Evolutionary conservation across 2,329 filamentous ascomycete species (phyloP), one percentile per base, ranked within the genome.

Genomic region (Ophiocordyceps camponoti-floridani): DNA sequence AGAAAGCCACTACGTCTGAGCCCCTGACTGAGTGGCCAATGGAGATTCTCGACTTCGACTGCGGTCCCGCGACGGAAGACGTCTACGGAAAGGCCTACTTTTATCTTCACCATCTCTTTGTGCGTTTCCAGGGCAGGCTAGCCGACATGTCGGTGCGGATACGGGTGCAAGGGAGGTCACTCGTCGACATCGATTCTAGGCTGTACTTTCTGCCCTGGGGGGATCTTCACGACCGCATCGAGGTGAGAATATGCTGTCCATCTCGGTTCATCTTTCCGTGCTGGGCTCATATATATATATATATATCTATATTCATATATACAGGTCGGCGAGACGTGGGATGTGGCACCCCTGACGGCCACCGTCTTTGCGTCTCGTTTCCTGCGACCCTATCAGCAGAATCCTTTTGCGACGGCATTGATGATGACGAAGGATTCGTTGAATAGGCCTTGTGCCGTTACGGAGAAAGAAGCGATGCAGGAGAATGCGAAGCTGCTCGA

Each of bases 11-110:
- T 3, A 47, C 48, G 2, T 40, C 41, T 4, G 56, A 58, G 41
- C 55, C 56, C 6, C 46, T 58, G 11, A 42, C 47, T 0, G 56
- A 58, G 40, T 58, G 56, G 55, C 51, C 55, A 2, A 55, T 56
- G 47, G 50, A 52, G 33, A 26, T 56, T 2, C 45, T 55, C 10
- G 53, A 56, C 11, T 46, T 50, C 23, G 3, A 28, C 0, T 45
- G 33, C 12, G 46, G 47, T 11, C 45, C 47, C 16, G 50, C 54
- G 1, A 23, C 40, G 11, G 53, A 54, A 10, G 56, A 58, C 41
- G 48, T 53, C 4, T 58, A 57, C 43, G 56, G 56, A 23, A 56
- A 55, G 44, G 50, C 56, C 50, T 55, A 53, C 12, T 54, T 50
- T 45, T 57, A 53, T n/a, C 41, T 58, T 4, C 49, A 52, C 14